Percentiles rank a stretch among this genome's conserved stretches.
These are phyloP conservation scores for Porcisia hertigi DNA, from an alignment of 208 protist genomes.

Conservation along the genomic window DNA sequence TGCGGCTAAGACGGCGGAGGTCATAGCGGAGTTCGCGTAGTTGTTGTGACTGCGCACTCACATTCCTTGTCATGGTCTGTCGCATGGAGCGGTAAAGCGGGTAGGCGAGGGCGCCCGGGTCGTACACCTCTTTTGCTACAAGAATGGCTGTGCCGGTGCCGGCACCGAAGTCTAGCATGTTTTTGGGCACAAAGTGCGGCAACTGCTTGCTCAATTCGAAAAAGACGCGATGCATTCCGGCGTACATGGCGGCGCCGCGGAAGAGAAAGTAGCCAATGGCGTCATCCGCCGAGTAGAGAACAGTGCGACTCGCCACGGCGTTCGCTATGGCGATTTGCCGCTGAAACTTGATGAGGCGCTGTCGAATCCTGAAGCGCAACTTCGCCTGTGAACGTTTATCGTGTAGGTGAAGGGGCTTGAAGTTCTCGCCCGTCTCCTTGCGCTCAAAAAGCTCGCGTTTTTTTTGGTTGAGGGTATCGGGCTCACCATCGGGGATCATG, in stretches of 20 bases:
- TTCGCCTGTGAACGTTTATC: constrained; percentile 86
- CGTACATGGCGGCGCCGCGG: constrained; percentile 87
- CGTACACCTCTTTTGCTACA: constrained; percentile 89
- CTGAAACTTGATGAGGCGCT: constrained; percentile 88
- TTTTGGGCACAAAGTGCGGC: constrained; percentile 87
- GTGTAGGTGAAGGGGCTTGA: constrained; percentile 61
- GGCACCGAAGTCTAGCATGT: constrained; percentile 87
- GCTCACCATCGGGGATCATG: constrained; percentile 83
- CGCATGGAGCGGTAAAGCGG: constrained; percentile 84
- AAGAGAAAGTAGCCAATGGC: constrained; percentile 90
- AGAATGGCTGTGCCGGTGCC: constrained; percentile 86
- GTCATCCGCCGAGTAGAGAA: constrained; percentile 83
- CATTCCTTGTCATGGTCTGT: constrained; percentile 82
- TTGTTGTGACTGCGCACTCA: constrained; percentile 49
- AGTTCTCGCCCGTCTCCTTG: constrained; percentile 75
- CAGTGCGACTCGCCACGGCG: constrained; percentile 74
- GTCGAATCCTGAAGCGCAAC: constrained; percentile 80
- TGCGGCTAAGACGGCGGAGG: constrained; percentile 68
- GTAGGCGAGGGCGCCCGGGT: constrained; percentile 81
- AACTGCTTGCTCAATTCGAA: constrained; percentile 89
- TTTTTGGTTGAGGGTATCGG: constrained; percentile 89
- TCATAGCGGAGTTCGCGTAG: constrained; percentile 75
- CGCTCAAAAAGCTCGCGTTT: constrained; percentile 88
- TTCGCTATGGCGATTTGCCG: constrained; percentile 82
- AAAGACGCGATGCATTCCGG: constrained; percentile 85